phyloP scores from a whole-genome alignment of 345 rosid species.

The Kernera saxatilis region DNA sequence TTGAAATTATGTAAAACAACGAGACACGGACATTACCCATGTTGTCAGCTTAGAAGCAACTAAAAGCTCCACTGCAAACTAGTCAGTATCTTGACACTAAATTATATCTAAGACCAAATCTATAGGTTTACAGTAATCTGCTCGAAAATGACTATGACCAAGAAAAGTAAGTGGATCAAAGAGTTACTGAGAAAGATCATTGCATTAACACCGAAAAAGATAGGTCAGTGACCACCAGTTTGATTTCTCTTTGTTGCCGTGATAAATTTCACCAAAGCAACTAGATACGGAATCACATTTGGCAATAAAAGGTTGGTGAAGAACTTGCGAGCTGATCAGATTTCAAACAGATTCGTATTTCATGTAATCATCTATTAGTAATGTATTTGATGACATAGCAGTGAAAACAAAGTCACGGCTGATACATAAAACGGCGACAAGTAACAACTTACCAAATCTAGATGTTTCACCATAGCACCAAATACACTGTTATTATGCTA shows the following conservation, averaged over 20 bases:
- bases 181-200: background rate
- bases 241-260: background rate
- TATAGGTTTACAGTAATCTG: background rate
- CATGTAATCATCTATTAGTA: background rate
- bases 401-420: background rate
- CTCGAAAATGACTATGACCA: too few species aligned
- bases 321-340: background rate
- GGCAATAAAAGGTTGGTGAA: background rate
- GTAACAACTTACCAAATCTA: background rate
- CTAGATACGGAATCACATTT: background rate
- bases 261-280: background rate
- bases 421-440: background rate
- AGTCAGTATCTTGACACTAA: background rate
- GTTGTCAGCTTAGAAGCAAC: background rate
- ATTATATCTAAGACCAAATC: background rate
- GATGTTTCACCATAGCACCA: background rate
- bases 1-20: background rate
- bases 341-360: background rate
- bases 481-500: background rate
- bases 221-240: background rate
- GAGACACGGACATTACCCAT: too few species aligned
- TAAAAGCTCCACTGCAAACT: background rate
- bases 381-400: background rate
- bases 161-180: background rate
- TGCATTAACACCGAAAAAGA: background rate